phyloP scores from a whole-genome alignment of 163 green algal species.

The Prototheca stagnorum region DNA sequence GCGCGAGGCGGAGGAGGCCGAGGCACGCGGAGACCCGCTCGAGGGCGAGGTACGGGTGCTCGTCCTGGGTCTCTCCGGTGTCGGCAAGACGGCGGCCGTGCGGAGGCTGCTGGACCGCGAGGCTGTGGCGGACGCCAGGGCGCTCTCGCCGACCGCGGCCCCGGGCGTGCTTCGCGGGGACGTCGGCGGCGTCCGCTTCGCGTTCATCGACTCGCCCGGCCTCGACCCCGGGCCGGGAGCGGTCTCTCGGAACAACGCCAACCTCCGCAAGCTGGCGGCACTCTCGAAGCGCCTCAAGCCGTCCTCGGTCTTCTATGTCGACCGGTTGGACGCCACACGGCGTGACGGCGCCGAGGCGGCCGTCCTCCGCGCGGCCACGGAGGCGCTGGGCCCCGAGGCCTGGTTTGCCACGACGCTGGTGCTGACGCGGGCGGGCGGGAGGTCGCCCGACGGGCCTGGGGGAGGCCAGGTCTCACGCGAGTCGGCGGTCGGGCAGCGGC shows the following conservation, averaged over 20 bases:
- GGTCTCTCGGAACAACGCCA: conserved; percentile 16
- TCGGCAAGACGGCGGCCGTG: conserved; percentile 56
- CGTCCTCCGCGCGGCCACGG: conserved; percentile 6
- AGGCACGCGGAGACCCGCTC: conserved; percentile 14
- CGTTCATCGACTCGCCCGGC: conserved; percentile 83
- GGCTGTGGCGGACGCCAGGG: conserved; percentile 7
- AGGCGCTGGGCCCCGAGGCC: conserved; percentile 28
- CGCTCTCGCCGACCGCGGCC: conserved; percentile 6
- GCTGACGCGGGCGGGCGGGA: conserved; percentile 59
- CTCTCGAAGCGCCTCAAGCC: conserved; percentile 45
- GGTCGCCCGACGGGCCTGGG: conserved; percentile 23
- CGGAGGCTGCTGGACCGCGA: conserved; percentile 37
- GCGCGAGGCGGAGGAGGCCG: conserved; percentile 5
- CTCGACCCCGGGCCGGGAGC: conserved; percentile 35
- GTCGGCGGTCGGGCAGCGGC: conserved; percentile 49
- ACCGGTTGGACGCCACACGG: conserved; percentile 43
- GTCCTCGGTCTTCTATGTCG: conserved; percentile 62
- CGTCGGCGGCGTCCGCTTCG: conserved; percentile 45
- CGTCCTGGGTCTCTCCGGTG: conserved; percentile 40
- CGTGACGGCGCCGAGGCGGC: conserved; percentile 25
- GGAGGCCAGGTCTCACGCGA: conserved; percentile 44
- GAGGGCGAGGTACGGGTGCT: conserved; percentile 18
- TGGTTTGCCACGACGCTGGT: conserved; percentile 87
- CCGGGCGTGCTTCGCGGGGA: conserved; percentile 35
- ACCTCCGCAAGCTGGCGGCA: conserved; percentile 30